Evolutionary conservation across 306 rosid species (phyloP).

Genomic region (Nissolia schottii): DNA sequence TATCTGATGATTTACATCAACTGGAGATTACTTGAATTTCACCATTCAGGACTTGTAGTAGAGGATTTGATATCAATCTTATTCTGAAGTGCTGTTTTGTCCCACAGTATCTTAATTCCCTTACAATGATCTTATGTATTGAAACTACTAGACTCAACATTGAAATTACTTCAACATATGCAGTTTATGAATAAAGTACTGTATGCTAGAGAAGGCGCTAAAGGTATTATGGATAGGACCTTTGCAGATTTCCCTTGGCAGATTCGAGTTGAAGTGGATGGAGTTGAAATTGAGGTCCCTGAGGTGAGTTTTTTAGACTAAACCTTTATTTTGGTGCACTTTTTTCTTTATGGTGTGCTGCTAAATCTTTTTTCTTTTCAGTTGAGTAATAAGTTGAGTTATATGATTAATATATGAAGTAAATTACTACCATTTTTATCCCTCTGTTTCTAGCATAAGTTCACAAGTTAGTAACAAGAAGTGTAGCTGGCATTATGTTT

Average conservation of each 20-base stretch:
- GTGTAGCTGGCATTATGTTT: not conserved
- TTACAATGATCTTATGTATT: constrained; percentile 3
- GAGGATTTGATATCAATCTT: constrained; percentile 2
- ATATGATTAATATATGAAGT: not conserved
- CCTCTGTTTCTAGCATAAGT: not conserved
- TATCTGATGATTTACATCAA: not conserved
- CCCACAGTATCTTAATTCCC: constrained; percentile 18
- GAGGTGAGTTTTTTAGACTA: constrained; percentile 53
- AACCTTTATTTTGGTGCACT: constrained; percentile 4
- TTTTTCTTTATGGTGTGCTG: not conserved
- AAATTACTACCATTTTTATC: not conserved
- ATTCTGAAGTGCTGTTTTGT: not conserved
- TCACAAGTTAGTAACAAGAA: not conserved
- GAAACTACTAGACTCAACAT: constrained; percentile 7
- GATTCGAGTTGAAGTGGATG: constrained; percentile 91
- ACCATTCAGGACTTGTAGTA: not conserved
- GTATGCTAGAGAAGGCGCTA: constrained; percentile 99
- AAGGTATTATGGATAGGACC: constrained; percentile 90
- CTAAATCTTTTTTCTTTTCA: not conserved
- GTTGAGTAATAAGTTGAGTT: not conserved
- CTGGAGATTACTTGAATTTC: not conserved
- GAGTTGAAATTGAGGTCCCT: constrained; percentile 97
- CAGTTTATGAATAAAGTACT: constrained; percentile 99
- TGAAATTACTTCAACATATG: constrained; percentile 30
- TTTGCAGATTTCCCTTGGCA: constrained; percentile 94